Conservation (phyloP, 2,329 filamentous ascomycete species). For the Penicillium sp. region DNA sequence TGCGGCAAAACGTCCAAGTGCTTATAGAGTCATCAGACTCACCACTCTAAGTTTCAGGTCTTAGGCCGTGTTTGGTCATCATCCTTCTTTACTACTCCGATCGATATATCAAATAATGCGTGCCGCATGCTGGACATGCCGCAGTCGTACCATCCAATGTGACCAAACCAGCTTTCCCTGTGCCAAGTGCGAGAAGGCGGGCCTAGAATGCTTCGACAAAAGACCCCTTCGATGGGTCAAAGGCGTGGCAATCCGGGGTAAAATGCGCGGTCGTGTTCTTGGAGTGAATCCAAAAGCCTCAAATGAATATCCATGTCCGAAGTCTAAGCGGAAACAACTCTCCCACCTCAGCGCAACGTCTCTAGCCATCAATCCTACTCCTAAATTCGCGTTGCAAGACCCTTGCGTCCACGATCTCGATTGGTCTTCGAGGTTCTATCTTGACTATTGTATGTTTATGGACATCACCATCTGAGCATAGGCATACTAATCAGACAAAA, state of each 20-base stretch:
- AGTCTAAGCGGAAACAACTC: not conserved
- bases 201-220: conserved; percentile 30
- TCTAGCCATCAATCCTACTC: not conserved
- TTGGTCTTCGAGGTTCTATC: conserved; percentile 23
- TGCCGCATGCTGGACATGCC: conserved; percentile 32
- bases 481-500: conserved; percentile 2
- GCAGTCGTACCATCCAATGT: conserved; percentile 32
- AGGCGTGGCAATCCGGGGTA: conserved; percentile 32
- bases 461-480: not conserved
- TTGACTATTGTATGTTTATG: conserved; percentile 29
- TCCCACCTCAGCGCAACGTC: not conserved
- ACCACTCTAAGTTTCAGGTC: too few species aligned
- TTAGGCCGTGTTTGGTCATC: too few species aligned
- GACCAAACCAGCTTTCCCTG: conserved; percentile 27
- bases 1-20: too few species aligned
- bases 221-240: conserved; percentile 33
- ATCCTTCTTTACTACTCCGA: too few species aligned
- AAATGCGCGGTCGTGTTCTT: conserved; percentile 21
- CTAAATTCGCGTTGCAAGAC: conserved; percentile 11
- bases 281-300: not conserved
- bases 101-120: not conserved
- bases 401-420: not conserved
- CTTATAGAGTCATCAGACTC: too few species aligned
- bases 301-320: not conserved
- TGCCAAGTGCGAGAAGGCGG: conserved; percentile 30